Evolutionary conservation across 441 rosid genomes (phyloP), one percentile per base, ranked within the genome.

Genomic region (Pelargonium citronellum): DNA sequence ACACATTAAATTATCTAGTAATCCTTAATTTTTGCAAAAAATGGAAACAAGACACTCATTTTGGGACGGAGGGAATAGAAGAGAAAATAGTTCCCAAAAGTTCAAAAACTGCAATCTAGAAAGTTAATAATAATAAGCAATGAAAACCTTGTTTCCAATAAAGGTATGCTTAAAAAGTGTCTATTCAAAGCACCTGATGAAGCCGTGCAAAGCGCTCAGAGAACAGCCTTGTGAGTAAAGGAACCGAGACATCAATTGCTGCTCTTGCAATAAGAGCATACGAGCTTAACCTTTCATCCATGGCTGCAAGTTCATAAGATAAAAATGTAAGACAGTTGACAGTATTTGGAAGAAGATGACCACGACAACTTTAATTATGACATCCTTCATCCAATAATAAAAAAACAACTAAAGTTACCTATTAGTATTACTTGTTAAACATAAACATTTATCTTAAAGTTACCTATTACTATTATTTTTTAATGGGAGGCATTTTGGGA

Each of bases 211-310:
- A 78, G 65, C 84, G 89, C 76, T 90, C 99, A 17, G 92, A 72
- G 77, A 92, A 89, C 57, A 79, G 75, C 72, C 88, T 80, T 55
- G 89, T 80, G 57, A 95, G 89, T 67, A 89, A 84, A 65, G 96
- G 98, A 80, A 92, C 78, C 72, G 99, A 85, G 69, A 82, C 79
- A 83, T 88, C 96, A 70, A 85, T 80, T 72, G 98, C 86, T 63
- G 91, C 96, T 87, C 99, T 89, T 60, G 91, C 99, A 78, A 95
- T 89, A 80, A 95, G 96, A 60, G 98, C 98, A 87, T 95, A 95
- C 60, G 98, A 92, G 74, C 85, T 87, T 79, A 95, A 83, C 73
- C 99, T 88, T 79, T 92, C 99, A 74, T 95, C 95, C 99, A 95
- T 95, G 57, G 92, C 99, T 95, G 90, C 77, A 81, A 79, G 61